These are phyloP conservation scores for Irpex sp. DNA, from an alignment of 1,284 basidiomycete genomes.

Conservation along the genomic window DNA sequence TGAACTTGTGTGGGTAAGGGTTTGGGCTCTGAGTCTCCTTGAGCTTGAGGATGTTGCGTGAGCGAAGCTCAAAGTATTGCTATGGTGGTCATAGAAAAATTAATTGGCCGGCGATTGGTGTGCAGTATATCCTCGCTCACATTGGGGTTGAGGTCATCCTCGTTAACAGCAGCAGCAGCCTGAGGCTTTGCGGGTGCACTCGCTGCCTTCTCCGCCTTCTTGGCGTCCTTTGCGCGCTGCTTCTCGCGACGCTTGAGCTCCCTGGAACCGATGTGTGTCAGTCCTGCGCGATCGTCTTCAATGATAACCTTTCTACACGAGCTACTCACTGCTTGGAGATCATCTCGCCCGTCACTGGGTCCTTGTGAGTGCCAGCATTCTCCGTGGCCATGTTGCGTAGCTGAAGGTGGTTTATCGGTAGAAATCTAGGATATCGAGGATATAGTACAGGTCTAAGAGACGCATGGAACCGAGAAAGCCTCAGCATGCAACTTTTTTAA, in stretches of 20 bases:
- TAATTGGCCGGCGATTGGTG: too few relatives aligned
- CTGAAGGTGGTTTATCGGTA: conserved; percentile 1
- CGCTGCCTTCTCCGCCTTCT: conserved; percentile 76
- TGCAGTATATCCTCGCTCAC: conserved; percentile 37
- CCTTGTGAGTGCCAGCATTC: conserved; percentile 57
- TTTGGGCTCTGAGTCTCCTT: conserved; percentile 84
- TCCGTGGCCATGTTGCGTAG: conserved; percentile 48
- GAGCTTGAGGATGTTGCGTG: conserved; percentile 82
- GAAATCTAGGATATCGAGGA: conserved; percentile 14
- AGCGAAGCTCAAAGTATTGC: conserved; percentile 97
- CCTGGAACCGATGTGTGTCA: conserved; percentile 34
- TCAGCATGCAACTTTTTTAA: conserved; percentile 25
- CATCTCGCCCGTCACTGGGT: conserved; percentile 90
- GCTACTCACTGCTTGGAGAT: conserved; percentile 84
- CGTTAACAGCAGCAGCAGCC: conserved; percentile 35
- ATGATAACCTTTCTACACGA: not conserved
- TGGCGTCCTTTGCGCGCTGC: conserved; percentile 79
- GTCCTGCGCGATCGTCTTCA: not conserved
- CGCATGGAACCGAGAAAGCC: conserved; percentile 19
- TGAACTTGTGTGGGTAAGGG: conserved; percentile 99
- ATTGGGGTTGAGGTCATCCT: conserved; percentile 80
- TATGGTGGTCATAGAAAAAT: conserved; percentile 24
- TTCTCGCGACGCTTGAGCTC: conserved; percentile 91
- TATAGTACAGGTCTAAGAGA: conserved; percentile 15
- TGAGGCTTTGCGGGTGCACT: conserved; percentile 31